Evolutionary conservation across 805 yeast species (phyloP), one percentile per base, ranked within the genome.

Genomic region (Schwanniomyces sp.): DNA sequence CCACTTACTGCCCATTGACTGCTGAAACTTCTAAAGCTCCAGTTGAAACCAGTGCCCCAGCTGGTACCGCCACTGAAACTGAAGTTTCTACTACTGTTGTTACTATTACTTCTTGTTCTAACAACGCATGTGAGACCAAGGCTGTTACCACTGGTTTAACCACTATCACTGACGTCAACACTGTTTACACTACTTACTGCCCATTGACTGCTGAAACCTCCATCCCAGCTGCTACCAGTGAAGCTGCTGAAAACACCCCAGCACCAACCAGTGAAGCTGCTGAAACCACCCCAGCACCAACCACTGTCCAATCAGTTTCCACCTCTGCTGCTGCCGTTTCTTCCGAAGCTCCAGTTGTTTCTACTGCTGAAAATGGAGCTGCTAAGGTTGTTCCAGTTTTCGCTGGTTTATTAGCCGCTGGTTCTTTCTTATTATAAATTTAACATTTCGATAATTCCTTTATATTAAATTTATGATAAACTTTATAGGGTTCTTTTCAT

Each of bases 131-230:
- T 57, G 40, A 50, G 14, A 52, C 57, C 32, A 52, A 46, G 21
- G 58, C 63, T 30, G 66, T 61, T 44, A 67, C 72, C 54, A 69
- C 74, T 40, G 72, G 72, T 59, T 50, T 66, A 36, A 67, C 70
- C 55, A 66, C 72, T 41, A 62, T 67, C 50, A 67, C 69, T 49
- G 61, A 59, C 32, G 28, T 26, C 17, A 62, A 44, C 40, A 76
- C 76, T 11, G 58, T 58, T 16, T 76, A 64, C 62, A 62, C 69
- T 43, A 64, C 70, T 34, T 69, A 59, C 61, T 67, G 73, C 52
- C 75, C 75, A 48, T 32, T 61, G n/a, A 48, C 64, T 44, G 51
- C 44, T 27, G 43, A 52, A 28, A 32, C 53, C 17, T 21, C 24
- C 5, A 21, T 48, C 43, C 32, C 55, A 30, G 29, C 52, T 32